A percentile compares a stretch with the other conserved stretches of the same genome.
These are phyloP conservation scores for Hsuehochloa calcarea DNA, from an alignment of 176 grass and related monocot genomes.

Conservation along the genomic window DNA sequence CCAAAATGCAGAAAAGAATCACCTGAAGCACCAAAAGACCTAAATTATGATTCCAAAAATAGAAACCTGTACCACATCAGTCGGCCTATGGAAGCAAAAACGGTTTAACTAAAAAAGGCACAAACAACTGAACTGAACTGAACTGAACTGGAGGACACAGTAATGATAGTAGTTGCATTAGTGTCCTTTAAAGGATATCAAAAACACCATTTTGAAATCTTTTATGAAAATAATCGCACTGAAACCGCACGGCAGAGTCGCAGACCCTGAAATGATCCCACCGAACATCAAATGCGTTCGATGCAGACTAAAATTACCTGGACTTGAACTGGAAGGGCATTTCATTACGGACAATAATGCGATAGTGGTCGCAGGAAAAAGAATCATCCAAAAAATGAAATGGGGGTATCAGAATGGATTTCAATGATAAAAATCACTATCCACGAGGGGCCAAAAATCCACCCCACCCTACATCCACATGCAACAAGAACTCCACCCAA, in stretches of 20 bases:
- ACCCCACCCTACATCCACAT: not conserved
- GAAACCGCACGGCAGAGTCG: not conserved
- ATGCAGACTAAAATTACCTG: not conserved
- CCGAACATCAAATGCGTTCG: not conserved
- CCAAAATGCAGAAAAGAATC: constrained; percentile 19
- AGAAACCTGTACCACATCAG: not conserved
- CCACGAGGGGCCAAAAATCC: not conserved
- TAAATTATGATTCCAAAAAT: not conserved
- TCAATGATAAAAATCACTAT: not conserved
- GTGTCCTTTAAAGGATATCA: not conserved
- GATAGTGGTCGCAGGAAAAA: not conserved
- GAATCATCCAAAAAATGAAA: not conserved
- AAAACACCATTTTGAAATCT: not conserved
- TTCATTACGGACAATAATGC: not conserved
- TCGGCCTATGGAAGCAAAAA: not conserved
- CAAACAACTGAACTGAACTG: not conserved
- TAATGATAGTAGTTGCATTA: not conserved
- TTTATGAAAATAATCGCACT: not conserved
- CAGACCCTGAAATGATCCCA: not conserved
- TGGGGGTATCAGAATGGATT: not conserved
- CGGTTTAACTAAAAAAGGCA: not conserved
- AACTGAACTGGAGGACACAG: not conserved
- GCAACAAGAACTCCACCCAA: not conserved
- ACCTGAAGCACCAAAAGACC: not conserved
- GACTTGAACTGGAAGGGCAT: not conserved